Evolutionary conservation across 2,329 filamentous ascomycete species (phyloP), one percentile per base, ranked within the genome.

Genomic region (Xylaria multiplex): DNA sequence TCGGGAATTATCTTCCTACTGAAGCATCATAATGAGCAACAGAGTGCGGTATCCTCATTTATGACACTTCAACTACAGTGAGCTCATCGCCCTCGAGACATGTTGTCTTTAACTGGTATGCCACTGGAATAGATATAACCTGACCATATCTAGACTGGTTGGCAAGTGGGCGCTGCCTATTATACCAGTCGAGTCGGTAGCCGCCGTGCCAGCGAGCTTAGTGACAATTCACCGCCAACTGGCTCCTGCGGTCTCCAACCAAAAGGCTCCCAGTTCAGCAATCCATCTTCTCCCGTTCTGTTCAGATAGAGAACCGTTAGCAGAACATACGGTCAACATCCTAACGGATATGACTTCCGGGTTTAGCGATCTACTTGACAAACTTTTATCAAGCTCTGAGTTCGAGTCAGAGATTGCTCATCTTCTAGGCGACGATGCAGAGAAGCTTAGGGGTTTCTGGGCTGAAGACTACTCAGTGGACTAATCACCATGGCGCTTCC

Each of bases 1-100:
- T 71, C 77, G 9, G 83, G 77, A n/a, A 72, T 84, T 30, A 54
- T 86, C 16, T 81, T 86, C 59, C 74, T 86, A 16, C 68, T 85
- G 46, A 72, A 74, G 45, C 74, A 76, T 3, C 67, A 71, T 13
- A 59, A 66, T 11, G 73, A 70, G 13, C 61, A 77, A n/a, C 63
- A 63, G 32, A 72, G 52, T 48, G 70, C 72, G 35, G 77, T 80
- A 70, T 71, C 74, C 32, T 58, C 72, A 0, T 78, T 83, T 59
- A 79, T 80, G 75, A 75, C 73, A 16, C 72, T 87, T 42, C 83
- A 87, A 58, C 74, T 81, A 55, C 73, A 80, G 82, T 85, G 72
- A 69, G 79, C 64, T 8, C 7, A 42, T 22, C 56, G 45, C 27
- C 59, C 52, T 35, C 16, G 19, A 40, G 14, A 53, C 49, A 22